Evolutionary conservation across 2,329 filamentous ascomycete genomes (phyloP).

Genomic region (Conoideocrella luteorostrata): DNA sequence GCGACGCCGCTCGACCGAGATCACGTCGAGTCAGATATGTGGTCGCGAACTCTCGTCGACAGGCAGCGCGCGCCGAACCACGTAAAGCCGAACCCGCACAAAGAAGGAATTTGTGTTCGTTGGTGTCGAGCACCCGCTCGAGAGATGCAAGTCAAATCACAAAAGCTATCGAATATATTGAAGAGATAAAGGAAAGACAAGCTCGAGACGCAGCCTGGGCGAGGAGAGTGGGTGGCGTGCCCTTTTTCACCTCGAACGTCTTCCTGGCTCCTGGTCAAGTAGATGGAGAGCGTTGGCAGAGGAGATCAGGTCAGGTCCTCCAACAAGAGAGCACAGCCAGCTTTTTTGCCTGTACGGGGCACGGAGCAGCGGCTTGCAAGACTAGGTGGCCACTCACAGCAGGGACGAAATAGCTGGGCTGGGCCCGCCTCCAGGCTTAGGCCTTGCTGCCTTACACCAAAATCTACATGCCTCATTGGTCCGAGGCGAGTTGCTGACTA

Average conservation of each 20-base stretch:
- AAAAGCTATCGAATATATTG: slow-evolving; percentile 10
- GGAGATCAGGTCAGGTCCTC: slow-evolving; percentile 19
- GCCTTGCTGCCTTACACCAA: slow-evolving; percentile 30
- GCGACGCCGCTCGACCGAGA: neutral
- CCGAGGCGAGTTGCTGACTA: slow-evolving; percentile 16
- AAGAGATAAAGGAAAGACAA: slow-evolving; percentile 2
- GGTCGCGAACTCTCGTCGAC: slow-evolving; percentile 4
- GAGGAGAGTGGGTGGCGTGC: slow-evolving; percentile 17
- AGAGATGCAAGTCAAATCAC: neutral
- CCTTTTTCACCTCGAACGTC: slow-evolving; percentile 22
- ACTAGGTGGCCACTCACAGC: neutral
- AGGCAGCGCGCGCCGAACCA: slow-evolving; percentile 1
- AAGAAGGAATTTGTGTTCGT: neutral
- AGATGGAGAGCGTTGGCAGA: slow-evolving; percentile 14
- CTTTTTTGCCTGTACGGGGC: too few species aligned
- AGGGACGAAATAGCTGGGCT: neutral
- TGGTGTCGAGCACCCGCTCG: neutral
- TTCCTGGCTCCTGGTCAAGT: slow-evolving; percentile 8
- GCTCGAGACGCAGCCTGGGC: slow-evolving; percentile 13
- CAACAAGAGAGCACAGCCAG: slow-evolving; percentile 19
- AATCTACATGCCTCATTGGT: slow-evolving; percentile 25
- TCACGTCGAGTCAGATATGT: neutral
- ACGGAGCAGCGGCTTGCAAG: too few species aligned
- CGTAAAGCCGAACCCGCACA: slow-evolving; percentile 1
- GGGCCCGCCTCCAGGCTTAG: neutral